Conservation (phyloP, 108 stramenopile species). For the Cyclotella cryptica region DNA sequence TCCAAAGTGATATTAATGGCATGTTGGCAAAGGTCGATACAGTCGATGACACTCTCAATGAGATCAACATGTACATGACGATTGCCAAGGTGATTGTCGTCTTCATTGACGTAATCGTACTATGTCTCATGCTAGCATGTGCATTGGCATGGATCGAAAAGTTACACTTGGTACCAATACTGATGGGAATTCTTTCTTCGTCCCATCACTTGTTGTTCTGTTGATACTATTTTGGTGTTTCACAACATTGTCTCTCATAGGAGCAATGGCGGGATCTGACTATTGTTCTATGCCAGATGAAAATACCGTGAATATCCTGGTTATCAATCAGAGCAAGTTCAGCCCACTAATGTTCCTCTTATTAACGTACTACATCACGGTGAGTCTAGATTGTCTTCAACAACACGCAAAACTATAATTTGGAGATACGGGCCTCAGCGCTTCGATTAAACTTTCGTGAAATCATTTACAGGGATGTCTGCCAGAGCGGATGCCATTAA, state of each 20-base stretch:
- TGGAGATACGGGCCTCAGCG: too few species aligned
- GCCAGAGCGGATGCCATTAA: constrained; percentile 28
- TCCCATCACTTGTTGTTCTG: constrained; percentile 29
- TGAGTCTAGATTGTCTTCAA: constrained; percentile 15
- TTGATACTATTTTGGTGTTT: constrained; percentile 43
- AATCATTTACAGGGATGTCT: constrained; percentile 28
- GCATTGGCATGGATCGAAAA: constrained; percentile 37
- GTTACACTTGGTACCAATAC: constrained; percentile 13
- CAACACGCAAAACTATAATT: neutral
- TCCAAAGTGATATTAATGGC: constrained; percentile 21
- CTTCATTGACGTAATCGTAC: constrained; percentile 28
- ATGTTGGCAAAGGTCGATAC: constrained; percentile 1
- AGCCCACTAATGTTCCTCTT: constrained; percentile 29
- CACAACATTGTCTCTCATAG: constrained; percentile 28
- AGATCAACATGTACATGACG: constrained; percentile 24
- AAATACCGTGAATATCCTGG: constrained; percentile 12
- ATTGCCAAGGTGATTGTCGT: constrained; percentile 41
- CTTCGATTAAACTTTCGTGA: too few species aligned
- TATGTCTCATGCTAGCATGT: constrained; percentile 31
- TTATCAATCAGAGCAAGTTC: constrained; percentile 13
- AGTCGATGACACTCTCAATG: constrained; percentile 22
- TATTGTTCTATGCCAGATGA: constrained; percentile 40
- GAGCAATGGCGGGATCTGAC: constrained; percentile 39
- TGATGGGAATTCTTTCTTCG: constrained; percentile 23
- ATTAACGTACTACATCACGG: constrained; percentile 41